Conservation (phyloP, 495 filamentous ascomycete genomes). For the Penicillium angulare region DNA sequence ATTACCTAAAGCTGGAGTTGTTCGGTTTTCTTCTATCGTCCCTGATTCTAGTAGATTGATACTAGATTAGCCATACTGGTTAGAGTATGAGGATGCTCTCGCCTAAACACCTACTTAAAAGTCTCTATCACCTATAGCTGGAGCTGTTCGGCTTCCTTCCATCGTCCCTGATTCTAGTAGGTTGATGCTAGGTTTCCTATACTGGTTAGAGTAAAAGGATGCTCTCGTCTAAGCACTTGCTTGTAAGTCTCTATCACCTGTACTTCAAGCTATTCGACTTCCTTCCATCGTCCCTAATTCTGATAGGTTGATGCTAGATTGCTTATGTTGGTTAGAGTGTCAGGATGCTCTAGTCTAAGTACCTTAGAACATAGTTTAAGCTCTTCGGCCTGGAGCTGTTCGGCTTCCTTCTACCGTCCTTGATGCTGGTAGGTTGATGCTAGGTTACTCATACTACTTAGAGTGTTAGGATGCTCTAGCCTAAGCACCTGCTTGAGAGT, state of each 20-base stretch:
- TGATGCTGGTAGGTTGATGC: not conserved
- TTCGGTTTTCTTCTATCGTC: conserved; percentile 1
- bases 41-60: not conserved
- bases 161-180: not conserved
- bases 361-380: too few species aligned
- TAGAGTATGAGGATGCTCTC: not conserved
- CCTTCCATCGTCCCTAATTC: not conserved
- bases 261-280: not conserved
- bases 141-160: not conserved
- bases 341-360: not conserved
- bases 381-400: not conserved
- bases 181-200: not conserved
- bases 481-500: not conserved
- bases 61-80: not conserved
- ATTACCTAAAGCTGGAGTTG: not conserved
- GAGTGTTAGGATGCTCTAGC: not conserved
- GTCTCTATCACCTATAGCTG: not conserved
- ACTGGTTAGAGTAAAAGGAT: not conserved
- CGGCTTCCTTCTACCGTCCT: not conserved
- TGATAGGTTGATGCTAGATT: not conserved
- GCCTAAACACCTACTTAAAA: not conserved
- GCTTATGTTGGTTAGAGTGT: not conserved
- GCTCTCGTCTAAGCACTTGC: not conserved
- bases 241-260: not conserved
- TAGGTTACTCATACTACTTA: not conserved